These are phyloP conservation scores for Hanseniaspora valbyensis DNA, from an alignment of 805 yeast species.

Conservation along the genomic window DNA sequence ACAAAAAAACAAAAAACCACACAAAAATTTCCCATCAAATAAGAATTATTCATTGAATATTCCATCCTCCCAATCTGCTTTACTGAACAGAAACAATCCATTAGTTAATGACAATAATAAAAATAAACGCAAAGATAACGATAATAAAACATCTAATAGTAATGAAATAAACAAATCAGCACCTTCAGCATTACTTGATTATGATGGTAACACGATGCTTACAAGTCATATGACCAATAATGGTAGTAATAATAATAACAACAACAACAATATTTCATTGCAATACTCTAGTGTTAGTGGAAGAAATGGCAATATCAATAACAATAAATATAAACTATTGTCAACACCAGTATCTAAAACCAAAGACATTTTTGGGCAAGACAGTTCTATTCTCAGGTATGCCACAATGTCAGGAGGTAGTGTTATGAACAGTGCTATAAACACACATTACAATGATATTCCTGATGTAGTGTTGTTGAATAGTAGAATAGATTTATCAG, in stretches of 20 bases:
- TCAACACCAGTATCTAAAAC: constrained; percentile 14
- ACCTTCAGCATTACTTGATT: constrained; percentile 6
- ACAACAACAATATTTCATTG: constrained; percentile 5
- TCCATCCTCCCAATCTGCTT: constrained; percentile 4
- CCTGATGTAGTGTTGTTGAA: constrained; percentile 11
- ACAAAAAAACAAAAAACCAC: constrained; percentile 4
- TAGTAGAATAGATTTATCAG: constrained; percentile 7
- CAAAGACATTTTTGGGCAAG: constrained; percentile 11
- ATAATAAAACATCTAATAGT: neutral
- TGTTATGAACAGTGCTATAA: constrained; percentile 3
- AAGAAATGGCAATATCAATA: neutral
- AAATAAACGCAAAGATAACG: neutral
- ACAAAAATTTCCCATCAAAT: neutral
- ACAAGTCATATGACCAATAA: neutral
- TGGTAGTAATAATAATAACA: neutral
- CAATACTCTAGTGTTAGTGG: neutral
- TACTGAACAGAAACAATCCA: neutral
- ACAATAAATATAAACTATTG: constrained; percentile 8
- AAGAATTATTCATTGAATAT: neutral
- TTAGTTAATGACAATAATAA: too few species aligned
- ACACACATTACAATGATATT: constrained; percentile 8
- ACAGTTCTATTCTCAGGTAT: constrained; percentile 16
- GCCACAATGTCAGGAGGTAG: constrained; percentile 15
- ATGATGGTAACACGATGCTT: constrained; percentile 14
- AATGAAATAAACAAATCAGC: constrained; percentile 7